phyloP scores from a whole-genome alignment of 225 moss, liverwort and hornwort genomes.

The Bryum argenteum region DNA sequence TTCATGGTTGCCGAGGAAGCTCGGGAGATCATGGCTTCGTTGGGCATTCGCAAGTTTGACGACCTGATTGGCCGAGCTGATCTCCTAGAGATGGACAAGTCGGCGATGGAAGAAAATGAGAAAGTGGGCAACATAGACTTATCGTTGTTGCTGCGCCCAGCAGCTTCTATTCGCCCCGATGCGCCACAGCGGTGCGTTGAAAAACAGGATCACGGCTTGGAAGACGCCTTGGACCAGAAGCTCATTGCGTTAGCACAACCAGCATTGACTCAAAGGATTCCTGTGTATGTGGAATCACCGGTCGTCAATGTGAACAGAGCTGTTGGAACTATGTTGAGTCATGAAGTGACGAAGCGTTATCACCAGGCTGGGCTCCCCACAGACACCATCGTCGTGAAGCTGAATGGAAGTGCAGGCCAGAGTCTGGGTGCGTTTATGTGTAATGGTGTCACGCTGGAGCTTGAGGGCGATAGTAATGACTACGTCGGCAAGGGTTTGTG shows the following conservation, averaged over 20 bases:
- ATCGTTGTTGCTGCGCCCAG: constrained; percentile 76
- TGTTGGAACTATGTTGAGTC: constrained; percentile 86
- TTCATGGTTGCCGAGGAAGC: constrained; percentile 91
- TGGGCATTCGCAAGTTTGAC: constrained; percentile 69
- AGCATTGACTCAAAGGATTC: constrained; percentile 56
- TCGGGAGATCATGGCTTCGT: constrained; percentile 68
- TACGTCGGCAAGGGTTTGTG: constrained; percentile 86
- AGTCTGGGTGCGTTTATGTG: constrained; percentile 78
- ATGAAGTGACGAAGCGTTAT: constrained; percentile 78
- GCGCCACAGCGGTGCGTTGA: constrained; percentile 70
- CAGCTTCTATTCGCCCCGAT: constrained; percentile 60
- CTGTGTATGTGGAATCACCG: constrained; percentile 73
- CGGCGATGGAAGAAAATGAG: constrained; percentile 52
- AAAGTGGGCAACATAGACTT: constrained; percentile 76
- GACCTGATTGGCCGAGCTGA: constrained; percentile 77
- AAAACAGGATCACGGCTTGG: constrained; percentile 71
- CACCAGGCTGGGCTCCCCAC: constrained; percentile 43
- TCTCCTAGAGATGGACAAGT: constrained; percentile 51
- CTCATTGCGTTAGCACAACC: constrained; percentile 74
- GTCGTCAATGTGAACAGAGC: constrained; percentile 74
- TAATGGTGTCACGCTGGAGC: constrained; percentile 72
- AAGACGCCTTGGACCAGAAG: constrained; percentile 61
- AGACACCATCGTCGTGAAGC: constrained; percentile 69
- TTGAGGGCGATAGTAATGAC: constrained; percentile 93
- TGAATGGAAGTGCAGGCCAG: constrained; percentile 79